Evolutionary conservation across 306 rosid species (phyloP).

Genomic region (Gynostemma pentaphyllum): DNA sequence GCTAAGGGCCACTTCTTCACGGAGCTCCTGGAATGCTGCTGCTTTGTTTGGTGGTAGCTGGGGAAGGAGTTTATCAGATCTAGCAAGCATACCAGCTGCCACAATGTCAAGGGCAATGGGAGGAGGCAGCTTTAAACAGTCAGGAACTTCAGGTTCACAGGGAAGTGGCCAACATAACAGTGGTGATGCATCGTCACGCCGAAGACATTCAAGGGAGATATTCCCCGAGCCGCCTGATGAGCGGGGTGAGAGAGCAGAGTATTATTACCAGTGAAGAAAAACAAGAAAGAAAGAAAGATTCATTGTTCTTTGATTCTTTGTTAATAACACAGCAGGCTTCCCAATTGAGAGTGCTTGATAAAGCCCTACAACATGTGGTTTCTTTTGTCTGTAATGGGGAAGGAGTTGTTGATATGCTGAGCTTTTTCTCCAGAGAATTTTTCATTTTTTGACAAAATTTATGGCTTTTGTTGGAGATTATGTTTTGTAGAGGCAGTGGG

Average conservation of each 20-base stretch:
- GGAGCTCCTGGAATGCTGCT: constrained; percentile 98
- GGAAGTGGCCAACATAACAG: constrained; percentile 43
- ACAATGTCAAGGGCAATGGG: constrained; percentile 40
- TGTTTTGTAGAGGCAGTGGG: constrained; percentile 21
- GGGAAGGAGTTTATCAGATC: constrained; percentile 71
- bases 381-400: constrained; percentile 15
- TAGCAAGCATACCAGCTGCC: constrained; percentile 37
- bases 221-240: constrained; percentile 62
- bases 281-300: too few species aligned
- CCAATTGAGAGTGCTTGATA: constrained; percentile 31
- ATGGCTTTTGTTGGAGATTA: constrained; percentile 1
- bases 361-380: not conserved
- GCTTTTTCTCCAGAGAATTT: not conserved
- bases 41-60: constrained; percentile 88
- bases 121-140: constrained; percentile 49
- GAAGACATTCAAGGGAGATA: constrained; percentile 66
- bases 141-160: constrained; percentile 58
- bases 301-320: constrained; percentile 40
- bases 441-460: constrained; percentile 1
- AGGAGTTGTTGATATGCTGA: constrained; percentile 16
- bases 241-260: constrained; percentile 51
- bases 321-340: constrained; percentile 40
- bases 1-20: constrained; percentile 67
- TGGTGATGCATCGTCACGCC: constrained; percentile 47
- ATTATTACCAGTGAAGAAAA: constrained; percentile 20